Evolutionary conservation across 2,329 filamentous ascomycete genomes (phyloP).

Genomic region (Verticillium tricorpus): DNA sequence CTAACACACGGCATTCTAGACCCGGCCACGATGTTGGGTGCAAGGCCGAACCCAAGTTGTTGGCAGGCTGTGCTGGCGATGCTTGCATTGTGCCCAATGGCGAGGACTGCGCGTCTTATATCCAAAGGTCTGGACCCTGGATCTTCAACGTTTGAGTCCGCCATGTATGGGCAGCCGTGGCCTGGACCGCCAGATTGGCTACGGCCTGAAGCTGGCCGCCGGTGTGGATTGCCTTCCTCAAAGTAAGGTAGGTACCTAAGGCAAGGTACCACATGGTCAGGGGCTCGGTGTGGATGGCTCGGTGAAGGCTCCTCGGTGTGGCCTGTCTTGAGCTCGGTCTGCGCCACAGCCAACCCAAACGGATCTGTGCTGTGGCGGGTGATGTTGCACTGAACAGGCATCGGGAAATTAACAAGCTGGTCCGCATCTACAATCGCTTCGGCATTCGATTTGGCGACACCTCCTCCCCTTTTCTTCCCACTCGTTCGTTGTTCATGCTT

Average conservation of each 20-base stretch:
- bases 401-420: background rate
- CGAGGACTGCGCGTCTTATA: too few relatives aligned
- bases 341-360: background rate
- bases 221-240: background rate
- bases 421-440: background rate
- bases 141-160: too few relatives aligned
- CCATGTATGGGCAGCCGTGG: too few relatives aligned
- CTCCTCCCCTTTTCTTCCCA: background rate
- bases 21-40: background rate
- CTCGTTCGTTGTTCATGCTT: background rate
- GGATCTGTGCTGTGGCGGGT: background rate
- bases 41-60: background rate
- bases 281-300: background rate
- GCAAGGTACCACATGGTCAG: too few relatives aligned
- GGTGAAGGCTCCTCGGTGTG: background rate
- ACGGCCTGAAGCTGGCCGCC: too few relatives aligned
- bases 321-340: background rate
- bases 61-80: background rate
- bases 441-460: background rate
- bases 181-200: too few relatives aligned
- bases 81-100: too few relatives aligned
- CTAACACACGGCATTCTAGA: background rate
- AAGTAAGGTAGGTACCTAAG: too few relatives aligned
- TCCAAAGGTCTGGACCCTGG: too few relatives aligned
- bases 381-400: background rate